phyloP scores from a whole-genome alignment of 2,329 filamentous ascomycete genomes.

The Rutstroemia sp. region DNA sequence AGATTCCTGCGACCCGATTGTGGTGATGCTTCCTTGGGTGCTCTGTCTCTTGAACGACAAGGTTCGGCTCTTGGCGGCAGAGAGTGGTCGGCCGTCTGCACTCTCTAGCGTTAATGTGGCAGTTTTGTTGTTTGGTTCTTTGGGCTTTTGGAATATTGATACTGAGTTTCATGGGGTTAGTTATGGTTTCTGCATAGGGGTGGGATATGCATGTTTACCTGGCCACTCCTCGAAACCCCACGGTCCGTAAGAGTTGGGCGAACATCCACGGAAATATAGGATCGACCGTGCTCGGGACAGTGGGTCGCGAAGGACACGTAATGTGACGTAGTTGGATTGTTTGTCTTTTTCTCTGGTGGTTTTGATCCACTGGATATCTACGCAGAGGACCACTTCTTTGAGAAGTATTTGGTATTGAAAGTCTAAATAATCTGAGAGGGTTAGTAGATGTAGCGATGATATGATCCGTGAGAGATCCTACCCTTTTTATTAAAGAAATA shows the following conservation, averaged over 20 bases:
- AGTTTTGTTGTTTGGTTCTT: slow-evolving; percentile 11
- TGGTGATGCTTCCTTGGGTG: slow-evolving; percentile 16
- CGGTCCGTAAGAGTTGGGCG: slow-evolving; percentile 2
- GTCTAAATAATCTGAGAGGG: slow-evolving; percentile 12
- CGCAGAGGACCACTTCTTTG: slow-evolving; percentile 12
- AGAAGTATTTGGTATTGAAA: slow-evolving; percentile 15
- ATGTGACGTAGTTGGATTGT: slow-evolving; percentile 12
- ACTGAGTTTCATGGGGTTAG: slow-evolving; percentile 1
- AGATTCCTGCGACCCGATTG: slow-evolving; percentile 13
- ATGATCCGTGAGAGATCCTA: background rate
- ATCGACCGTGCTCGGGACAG: slow-evolving; percentile 10
- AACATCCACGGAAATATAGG: slow-evolving; percentile 16
- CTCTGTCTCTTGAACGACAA: slow-evolving; percentile 5
- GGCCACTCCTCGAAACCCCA: slow-evolving; percentile 20
- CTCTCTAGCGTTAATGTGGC: slow-evolving; percentile 10
- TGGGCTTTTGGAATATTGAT: slow-evolving; percentile 13
- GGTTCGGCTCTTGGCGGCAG: background rate
- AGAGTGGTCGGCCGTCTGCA: slow-evolving; percentile 10
- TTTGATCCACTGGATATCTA: slow-evolving; percentile 15
- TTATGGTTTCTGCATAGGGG: too few species aligned
- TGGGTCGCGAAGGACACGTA: slow-evolving; percentile 18
- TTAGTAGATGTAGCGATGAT: background rate
- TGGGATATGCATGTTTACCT: slow-evolving; percentile 3
- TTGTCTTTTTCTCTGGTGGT: slow-evolving; percentile 9
- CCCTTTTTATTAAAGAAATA: slow-evolving; percentile 17